phyloP scores from a whole-genome alignment of 2,329 filamentous ascomycete species.

The Davidsoniella virescens region DNA sequence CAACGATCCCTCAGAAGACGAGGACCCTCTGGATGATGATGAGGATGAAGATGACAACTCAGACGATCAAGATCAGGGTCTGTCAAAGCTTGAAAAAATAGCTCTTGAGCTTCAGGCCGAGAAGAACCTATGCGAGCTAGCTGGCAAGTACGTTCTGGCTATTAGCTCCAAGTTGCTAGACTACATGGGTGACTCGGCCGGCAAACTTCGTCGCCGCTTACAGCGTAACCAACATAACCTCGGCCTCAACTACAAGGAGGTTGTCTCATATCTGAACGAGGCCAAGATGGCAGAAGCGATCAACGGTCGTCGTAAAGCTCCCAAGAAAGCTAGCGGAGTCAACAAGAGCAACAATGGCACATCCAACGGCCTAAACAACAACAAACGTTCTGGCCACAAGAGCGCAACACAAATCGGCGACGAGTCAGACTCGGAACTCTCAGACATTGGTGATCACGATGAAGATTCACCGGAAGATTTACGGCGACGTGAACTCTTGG shows the following conservation, averaged over 20 bases:
- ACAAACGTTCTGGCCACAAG: slow-evolving; percentile 22
- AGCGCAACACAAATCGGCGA: slow-evolving; percentile 5
- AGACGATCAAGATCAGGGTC: slow-evolving; percentile 31
- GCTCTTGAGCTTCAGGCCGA: slow-evolving; percentile 61
- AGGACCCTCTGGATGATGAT: slow-evolving; percentile 50
- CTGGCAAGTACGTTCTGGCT: slow-evolving; percentile 69
- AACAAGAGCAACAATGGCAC: slow-evolving; percentile 17
- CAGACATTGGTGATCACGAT: slow-evolving; percentile 8
- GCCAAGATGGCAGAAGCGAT: slow-evolving; percentile 32
- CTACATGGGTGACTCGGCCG: slow-evolving; percentile 38
- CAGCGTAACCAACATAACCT: slow-evolving; percentile 65
- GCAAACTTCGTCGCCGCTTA: slow-evolving; percentile 53
- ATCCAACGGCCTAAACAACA: background rate
- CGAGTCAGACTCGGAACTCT: slow-evolving; percentile 11
- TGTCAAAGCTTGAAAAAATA: slow-evolving; percentile 36
- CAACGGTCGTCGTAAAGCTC: slow-evolving; percentile 21
- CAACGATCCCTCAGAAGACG: slow-evolving; percentile 51
- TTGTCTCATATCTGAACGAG: slow-evolving; percentile 65
- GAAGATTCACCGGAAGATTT: slow-evolving; percentile 45
- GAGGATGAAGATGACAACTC: slow-evolving; percentile 39
- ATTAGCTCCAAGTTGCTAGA: slow-evolving; percentile 64
- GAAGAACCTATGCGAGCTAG: slow-evolving; percentile 69
- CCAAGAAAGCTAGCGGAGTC: slow-evolving; percentile 17
- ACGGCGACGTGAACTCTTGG: slow-evolving; percentile 36
- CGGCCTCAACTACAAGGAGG: slow-evolving; percentile 71